Evolutionary conservation across 2,329 filamentous ascomycete genomes (phyloP), one percentile per base, ranked within the genome.

Genomic region (Diaporthe sp.): DNA sequence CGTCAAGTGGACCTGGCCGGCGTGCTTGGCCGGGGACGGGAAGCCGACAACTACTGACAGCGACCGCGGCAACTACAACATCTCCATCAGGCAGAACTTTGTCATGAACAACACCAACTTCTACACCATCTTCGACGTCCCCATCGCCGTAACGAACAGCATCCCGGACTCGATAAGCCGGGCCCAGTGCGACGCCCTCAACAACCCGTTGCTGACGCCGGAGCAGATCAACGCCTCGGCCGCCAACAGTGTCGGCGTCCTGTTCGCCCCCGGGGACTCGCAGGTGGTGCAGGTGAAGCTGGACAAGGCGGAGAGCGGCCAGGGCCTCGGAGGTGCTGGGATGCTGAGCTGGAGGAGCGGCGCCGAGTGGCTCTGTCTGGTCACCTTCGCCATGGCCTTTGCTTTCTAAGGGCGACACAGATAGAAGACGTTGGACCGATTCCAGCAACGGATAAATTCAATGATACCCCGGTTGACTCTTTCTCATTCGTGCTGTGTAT

Each of bases 61-160:
- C 70, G 89, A 88, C 34, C 86, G 91, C 3, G 92, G 92, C 3
- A 84, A 85, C 25, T 94, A 94, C 81, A 94, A 94, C 79, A 92
- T 94, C 80, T 93, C 92, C 8, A 93, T 94, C 79, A 92, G 92
- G 73, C 92, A 94, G 80, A 92, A 88, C 79, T 94, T 93, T 82
- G 88, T 91, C 17, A 86, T 94, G 73, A 93, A 94, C 80, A 88
- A 86, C 17, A 86, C 87, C 2, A 87, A 93, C 63, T 88, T 90
- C 79, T 94, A 94, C 82, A 94, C 92, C 12, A 89, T 94, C 72
- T 94, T 94, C 79, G 91, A 94, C 78, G 84, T 94, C 17, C 93
- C 93, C 25, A 92, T 94, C 78, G 87, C 88, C 4, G 89, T 94
- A 51, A 93, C 92, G 8, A 94, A 94, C 81, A 86, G 85, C 53